Conservation (phyloP, 129 eudicot species). For the Cynara cardunculus region DNA sequence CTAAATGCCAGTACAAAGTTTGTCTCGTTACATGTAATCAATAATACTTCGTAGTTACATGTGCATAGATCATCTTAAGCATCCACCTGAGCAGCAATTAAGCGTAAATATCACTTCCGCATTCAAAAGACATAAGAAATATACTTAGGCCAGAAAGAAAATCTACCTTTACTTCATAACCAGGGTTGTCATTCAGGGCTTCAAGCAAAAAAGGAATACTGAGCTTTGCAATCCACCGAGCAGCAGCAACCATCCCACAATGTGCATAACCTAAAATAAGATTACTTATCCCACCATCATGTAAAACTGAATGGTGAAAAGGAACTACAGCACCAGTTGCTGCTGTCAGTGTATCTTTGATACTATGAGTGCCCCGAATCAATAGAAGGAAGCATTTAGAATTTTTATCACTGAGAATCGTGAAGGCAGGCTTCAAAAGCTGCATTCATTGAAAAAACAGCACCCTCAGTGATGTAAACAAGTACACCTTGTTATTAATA, state of each 20-base stretch:
- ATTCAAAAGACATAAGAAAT: neutral
- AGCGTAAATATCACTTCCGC: neutral
- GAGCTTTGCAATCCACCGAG: constrained; percentile 98
- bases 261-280: constrained; percentile 96
- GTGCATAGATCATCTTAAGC: neutral
- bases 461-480: neutral
- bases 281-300: constrained; percentile 94
- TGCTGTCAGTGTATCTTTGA: constrained; percentile 95
- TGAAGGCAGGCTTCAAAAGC: constrained; percentile 97
- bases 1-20: neutral
- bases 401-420: constrained; percentile 69
- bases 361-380: constrained; percentile 97
- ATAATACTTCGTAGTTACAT: neutral
- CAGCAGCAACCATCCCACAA: constrained; percentile 99
- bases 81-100: neutral
- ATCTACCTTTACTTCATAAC: constrained; percentile 68
- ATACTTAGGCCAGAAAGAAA: neutral
- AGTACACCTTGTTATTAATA: neutral
- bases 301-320: constrained; percentile 93
- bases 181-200: constrained; percentile 73
- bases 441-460: constrained; percentile 28
- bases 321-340: constrained; percentile 99
- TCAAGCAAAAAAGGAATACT: constrained; percentile 72
- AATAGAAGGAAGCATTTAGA: constrained; percentile 77
- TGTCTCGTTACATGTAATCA: neutral